Conservation (phyloP, 139 green algal genomes). For the Marvania coccoides region DNA sequence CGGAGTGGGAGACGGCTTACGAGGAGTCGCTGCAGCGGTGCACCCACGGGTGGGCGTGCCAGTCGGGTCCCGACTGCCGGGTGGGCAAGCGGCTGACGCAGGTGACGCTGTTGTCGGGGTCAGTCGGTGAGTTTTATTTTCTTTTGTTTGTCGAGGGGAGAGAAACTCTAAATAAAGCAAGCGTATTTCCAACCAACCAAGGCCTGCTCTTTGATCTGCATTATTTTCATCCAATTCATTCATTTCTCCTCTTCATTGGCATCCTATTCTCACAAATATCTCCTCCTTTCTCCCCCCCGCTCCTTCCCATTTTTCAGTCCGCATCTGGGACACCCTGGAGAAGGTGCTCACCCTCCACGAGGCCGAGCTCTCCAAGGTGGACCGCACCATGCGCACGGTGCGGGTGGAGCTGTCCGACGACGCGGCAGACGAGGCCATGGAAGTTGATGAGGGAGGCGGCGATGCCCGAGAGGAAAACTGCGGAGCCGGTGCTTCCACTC, state of each 20-base stretch:
- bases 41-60: constrained; percentile 62
- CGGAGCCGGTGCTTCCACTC: no score
- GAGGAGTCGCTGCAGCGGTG: constrained; percentile 37
- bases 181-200: no score
- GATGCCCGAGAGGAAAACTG: no score
- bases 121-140: no score
- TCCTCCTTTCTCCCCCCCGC: neutral
- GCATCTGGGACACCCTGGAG: constrained; percentile 76
- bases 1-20: constrained; percentile 54
- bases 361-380: constrained; percentile 40
- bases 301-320: constrained; percentile 40
- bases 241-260: no score
- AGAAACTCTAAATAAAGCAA: no score
- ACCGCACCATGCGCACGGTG: constrained; percentile 66
- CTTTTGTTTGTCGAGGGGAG: no score
- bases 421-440: no score
- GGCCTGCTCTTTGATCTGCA: no score
- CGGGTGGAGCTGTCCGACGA: constrained; percentile 34
- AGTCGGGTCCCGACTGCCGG: constrained; percentile 40
- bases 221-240: no score
- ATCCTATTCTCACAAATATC: no score
- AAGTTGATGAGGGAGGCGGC: no score
- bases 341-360: constrained; percentile 50
- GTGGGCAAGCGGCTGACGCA: constrained; percentile 48
- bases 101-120: constrained; percentile 59